Conservation (phyloP, 257 asterid genomes). For the Przewalskia tangutica region DNA sequence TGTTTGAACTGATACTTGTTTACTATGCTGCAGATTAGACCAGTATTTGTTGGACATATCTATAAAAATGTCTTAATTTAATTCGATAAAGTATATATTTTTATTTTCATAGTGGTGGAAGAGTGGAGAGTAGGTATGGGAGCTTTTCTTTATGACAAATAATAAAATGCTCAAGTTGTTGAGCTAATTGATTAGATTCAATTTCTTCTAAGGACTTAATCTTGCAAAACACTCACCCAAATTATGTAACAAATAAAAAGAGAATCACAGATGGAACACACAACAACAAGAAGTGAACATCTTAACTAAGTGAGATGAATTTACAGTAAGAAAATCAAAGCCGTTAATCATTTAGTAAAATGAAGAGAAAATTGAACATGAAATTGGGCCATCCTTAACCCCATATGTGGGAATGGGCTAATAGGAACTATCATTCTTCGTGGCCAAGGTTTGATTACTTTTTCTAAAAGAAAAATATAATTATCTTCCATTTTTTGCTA, state of each 20-base stretch:
- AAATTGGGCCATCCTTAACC: neutral
- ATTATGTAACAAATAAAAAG: neutral
- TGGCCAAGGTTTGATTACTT: too few species aligned
- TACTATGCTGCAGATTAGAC: neutral
- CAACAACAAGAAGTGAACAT: neutral
- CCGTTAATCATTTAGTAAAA: too few species aligned
- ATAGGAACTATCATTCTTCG: neutral
- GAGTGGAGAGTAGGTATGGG: neutral
- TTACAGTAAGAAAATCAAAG: too few species aligned
- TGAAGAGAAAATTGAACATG: too few species aligned
- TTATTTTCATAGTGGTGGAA: neutral
- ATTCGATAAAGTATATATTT: neutral
- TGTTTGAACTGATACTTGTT: neutral
- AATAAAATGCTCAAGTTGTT: neutral
- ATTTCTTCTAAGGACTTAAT: neutral
- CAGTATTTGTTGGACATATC: neutral
- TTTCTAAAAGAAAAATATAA: too few species aligned
- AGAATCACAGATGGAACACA: neutral
- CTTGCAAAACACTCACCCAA: neutral
- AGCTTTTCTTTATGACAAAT: neutral
- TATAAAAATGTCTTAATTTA: neutral
- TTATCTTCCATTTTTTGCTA: too few species aligned
- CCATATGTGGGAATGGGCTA: neutral
- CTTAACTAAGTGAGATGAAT: too few species aligned
- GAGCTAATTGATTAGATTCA: neutral